Conservation (phyloP, 2,329 filamentous ascomycete genomes). For the Plenodomus biglobosus region DNA sequence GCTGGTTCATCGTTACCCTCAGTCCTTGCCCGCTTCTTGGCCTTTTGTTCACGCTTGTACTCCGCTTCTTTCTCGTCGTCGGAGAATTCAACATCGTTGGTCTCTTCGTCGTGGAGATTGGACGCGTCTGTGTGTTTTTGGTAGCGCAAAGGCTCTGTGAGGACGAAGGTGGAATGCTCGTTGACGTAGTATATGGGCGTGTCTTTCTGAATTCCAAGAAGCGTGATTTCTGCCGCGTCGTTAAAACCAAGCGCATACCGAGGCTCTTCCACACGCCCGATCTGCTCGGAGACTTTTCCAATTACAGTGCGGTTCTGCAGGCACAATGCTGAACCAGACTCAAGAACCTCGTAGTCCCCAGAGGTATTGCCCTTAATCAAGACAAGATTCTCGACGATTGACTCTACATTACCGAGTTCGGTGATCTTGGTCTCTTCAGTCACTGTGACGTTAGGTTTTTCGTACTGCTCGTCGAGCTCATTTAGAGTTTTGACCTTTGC, state of each 20-base stretch:
- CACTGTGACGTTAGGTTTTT: constrained; percentile 75
- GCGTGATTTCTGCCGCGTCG: constrained; percentile 66
- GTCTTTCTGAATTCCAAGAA: constrained; percentile 67
- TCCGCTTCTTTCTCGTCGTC: constrained; percentile 94
- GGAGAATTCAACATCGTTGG: constrained; percentile 91
- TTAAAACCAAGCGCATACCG: constrained; percentile 81
- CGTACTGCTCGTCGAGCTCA: constrained; percentile 59
- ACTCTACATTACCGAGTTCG: constrained; percentile 72
- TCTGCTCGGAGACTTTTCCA: constrained; percentile 79
- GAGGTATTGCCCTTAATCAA: constrained; percentile 77
- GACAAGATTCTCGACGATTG: constrained; percentile 74
- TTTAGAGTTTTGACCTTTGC: constrained; percentile 76
- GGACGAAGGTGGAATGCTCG: constrained; percentile 77
- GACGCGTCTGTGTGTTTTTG: constrained; percentile 91
- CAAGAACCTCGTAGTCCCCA: constrained; percentile 82
- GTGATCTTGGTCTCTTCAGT: constrained; percentile 75
- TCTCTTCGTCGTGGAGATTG: constrained; percentile 92
- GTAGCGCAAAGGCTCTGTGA: constrained; percentile 77
- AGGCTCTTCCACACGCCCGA: constrained; percentile 83
- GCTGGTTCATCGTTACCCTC: constrained; percentile 28
- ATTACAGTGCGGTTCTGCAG: constrained; percentile 73
- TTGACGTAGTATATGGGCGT: constrained; percentile 78
- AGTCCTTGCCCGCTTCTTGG: constrained; percentile 55
- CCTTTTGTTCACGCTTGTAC: constrained; percentile 62
- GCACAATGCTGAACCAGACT: constrained; percentile 81